Evolutionary conservation across 495 filamentous ascomycete species (phyloP), one percentile per base, ranked within the genome.

Genomic region (Neurospora sp.): DNA sequence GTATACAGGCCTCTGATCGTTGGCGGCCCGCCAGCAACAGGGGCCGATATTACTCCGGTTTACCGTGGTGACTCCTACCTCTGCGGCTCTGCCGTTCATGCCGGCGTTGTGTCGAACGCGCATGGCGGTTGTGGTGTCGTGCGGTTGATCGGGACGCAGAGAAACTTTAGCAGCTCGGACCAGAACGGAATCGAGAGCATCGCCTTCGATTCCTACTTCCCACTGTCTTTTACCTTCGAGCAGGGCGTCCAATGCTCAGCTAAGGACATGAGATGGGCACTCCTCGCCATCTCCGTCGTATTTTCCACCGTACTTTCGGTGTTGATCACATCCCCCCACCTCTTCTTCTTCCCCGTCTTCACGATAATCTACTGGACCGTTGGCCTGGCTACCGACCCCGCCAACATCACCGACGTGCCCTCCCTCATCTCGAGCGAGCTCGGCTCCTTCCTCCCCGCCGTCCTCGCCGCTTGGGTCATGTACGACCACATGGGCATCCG

Each of bases 301-400:
- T 93, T 92, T 72, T 89, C 91, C 14, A 81, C 82, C 4, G 71
- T 91, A 1, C 78, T 94, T 42, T 91, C 91, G 20, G 82, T 96
- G 5, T 90, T 91, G 77, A 91, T 88, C 22, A 86, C 88, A 3
- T 91, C 90, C 0, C 85, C 92, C 2, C 79, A 87, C 3, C 81
- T 93, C 22, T 87, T 94, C 77, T 95, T 92, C 83, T 90, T 89
- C 76, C 87, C 89, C 42, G 85, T 88, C 14, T 95, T 95, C 76
- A 84, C 86, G 61, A 90, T 89, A 71, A 82, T 94, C 27, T 95
- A 94, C 78, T 90, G 89, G 77, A 91, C 94, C 73, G 91, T 94
- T 20, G 92, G 90, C 8, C 81, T 96, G 71, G 91, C 91, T 44
- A 92, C 91, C 1, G 93, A 97, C 79, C 90, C 91, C 12, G 92